Evolutionary conservation across 163 green algal species (phyloP), one percentile per base, ranked within the genome.

Genomic region (Scenedesmus sp.): DNA sequence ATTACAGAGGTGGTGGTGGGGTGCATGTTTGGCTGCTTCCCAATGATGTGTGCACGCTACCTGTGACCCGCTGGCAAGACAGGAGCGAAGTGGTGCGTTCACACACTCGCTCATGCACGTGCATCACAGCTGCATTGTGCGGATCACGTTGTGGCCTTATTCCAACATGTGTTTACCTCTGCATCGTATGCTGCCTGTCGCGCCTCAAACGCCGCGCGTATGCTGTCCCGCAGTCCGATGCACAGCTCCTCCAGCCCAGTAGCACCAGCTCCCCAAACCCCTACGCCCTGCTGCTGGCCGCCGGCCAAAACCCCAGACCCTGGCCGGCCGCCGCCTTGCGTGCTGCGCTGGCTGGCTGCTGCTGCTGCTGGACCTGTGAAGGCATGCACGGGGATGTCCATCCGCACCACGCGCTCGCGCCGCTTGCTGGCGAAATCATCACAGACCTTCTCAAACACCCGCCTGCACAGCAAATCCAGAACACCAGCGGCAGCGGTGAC

Each of bases 101-200:
- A 70, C 13, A 33, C 22, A 70, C 7, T 20, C 56, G 56, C 46
- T 22, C 20, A 33, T 33, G 56, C 53, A 70, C n/a, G n/a, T n/a
- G n/a, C n/a, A n/a, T n/a, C n/a, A n/a, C n/a, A 33, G 56, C 56
- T 70, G 56, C n/a, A 30, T 76, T 16, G 20, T 0, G 0, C 24
- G 13, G n/a, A n/a, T n/a, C 30, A 76, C 24, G 7, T 40, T 6
- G 1, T 40, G 7, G 13, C 7, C 22, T 51, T 33, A 15, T 10
- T 10, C 5, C 46, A 20, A 18, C 59, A 68, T 2, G 1, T 15
- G 20, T 93, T 0, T 59, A 96, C 96, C 94, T 97, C 96, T 20
- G 96, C 95, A 43, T 95, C 92, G 91, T 98, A 98, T 0, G 95
- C 97, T 6, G 89, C 92, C 26, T 94, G 93, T 0, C 97, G 90